Percentiles rank a stretch among this genome's conserved stretches.
phyloP scores from a whole-genome alignment of 139 green algal genomes.

The Raphidocelis subcapitata region DNA sequence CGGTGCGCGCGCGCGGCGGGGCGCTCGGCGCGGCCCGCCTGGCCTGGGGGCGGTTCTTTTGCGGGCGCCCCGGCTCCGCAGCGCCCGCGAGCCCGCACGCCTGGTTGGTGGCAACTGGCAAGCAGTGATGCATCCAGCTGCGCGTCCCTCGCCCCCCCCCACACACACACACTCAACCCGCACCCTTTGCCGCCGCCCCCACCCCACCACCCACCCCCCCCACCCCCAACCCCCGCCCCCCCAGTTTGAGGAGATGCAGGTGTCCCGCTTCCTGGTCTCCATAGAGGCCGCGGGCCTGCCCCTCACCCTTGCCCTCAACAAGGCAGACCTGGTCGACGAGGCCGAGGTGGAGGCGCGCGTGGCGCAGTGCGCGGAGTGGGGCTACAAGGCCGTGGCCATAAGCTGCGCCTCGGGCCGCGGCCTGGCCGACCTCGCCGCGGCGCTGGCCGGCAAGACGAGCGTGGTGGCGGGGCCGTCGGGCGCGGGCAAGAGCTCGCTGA shows the following conservation, averaged over 20 bases:
- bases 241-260: slow-evolving; percentile 73
- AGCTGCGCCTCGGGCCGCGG: slow-evolving; percentile 67
- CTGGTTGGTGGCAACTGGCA: too few species aligned
- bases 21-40: not conserved
- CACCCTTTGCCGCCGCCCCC: too few species aligned
- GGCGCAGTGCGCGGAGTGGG: slow-evolving; percentile 60
- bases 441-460: slow-evolving; percentile 52
- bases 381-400: slow-evolving; percentile 74
- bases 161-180: too few species aligned
- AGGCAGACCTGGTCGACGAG: slow-evolving; percentile 74
- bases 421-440: slow-evolving; percentile 51
- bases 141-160: too few species aligned
- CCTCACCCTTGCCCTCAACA: slow-evolving; percentile 93
- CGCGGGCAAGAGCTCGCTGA: slow-evolving; percentile 93
- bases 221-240: too few species aligned
- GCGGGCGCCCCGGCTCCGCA: not conserved
- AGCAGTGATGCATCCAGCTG: too few species aligned
- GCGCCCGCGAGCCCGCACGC: not conserved
- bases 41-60: not conserved
- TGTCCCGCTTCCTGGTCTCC: slow-evolving; percentile 87
- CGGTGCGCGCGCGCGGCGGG: slow-evolving; percentile 34
- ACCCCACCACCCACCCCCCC: too few species aligned
- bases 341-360: slow-evolving; percentile 40
- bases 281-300: slow-evolving; percentile 75
- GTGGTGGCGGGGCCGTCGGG: slow-evolving; percentile 91